Evolutionary conservation across 306 rosid genomes (phyloP).

Genomic region (Cicer bijugum): DNA sequence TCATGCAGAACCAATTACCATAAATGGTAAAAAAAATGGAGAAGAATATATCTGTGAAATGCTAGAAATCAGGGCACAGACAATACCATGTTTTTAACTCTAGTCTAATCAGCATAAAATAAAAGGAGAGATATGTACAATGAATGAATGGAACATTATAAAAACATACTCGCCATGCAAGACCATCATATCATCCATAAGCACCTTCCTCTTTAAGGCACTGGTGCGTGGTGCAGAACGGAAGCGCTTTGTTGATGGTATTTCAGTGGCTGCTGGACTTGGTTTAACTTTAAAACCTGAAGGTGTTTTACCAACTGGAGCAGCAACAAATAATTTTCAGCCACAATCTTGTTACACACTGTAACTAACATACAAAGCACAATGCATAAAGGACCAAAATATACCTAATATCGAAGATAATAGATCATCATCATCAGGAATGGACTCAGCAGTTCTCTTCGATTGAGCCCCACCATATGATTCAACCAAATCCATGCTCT

Average conservation of each 20-base stretch:
- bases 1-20: constrained; percentile 8
- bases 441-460: constrained; percentile 63
- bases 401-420: constrained; percentile 97
- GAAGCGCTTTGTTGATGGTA: constrained; percentile 57
- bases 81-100: constrained; percentile 30
- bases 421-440: constrained; percentile 96
- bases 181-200: constrained; percentile 94
- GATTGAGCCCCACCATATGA: constrained; percentile 68
- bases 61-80: constrained; percentile 13
- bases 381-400: constrained; percentile 27
- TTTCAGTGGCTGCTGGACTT: constrained; percentile 70
- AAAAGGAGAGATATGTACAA: neutral
- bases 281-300: constrained; percentile 85
- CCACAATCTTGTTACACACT: constrained; percentile 32
- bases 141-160: constrained; percentile 37
- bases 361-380: constrained; percentile 17
- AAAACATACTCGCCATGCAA: constrained; percentile 97
- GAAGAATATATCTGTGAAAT: constrained; percentile 31
- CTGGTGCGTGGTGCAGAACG: constrained; percentile 64
- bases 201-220: constrained; percentile 87
- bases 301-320: constrained; percentile 85
- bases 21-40: constrained; percentile 30
- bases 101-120: constrained; percentile 14
- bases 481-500: constrained; percentile 71
- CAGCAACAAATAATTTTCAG: constrained; percentile 50